These are phyloP conservation scores for Ogataea pignaliae DNA, from an alignment of 805 yeast species.

Conservation along the genomic window DNA sequence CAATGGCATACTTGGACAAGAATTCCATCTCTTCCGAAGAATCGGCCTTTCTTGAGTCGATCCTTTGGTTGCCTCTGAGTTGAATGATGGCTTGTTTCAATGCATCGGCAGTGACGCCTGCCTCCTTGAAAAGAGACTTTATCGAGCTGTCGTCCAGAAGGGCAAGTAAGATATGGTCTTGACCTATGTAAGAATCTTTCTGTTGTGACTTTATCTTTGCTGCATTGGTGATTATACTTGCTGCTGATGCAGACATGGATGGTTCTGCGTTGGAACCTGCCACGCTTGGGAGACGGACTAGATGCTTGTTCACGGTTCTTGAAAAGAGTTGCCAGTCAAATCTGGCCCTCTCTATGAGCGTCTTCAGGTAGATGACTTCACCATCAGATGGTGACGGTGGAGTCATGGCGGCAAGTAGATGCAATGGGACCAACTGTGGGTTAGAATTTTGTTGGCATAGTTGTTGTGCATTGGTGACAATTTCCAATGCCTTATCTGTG, in stretches of 20 bases:
- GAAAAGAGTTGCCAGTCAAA: slow-evolving; percentile 82
- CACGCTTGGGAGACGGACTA: slow-evolving; percentile 85
- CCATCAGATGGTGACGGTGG: slow-evolving; percentile 49
- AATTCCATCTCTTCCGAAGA: slow-evolving; percentile 82
- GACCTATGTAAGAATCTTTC: slow-evolving; percentile 88
- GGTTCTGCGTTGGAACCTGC: slow-evolving; percentile 84
- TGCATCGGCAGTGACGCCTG: slow-evolving; percentile 61
- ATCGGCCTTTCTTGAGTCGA: slow-evolving; percentile 92
- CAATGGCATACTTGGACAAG: slow-evolving; percentile 83
- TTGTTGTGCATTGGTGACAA: slow-evolving; percentile 73
- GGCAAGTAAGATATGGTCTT: slow-evolving; percentile 87
- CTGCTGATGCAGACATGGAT: slow-evolving; percentile 69
- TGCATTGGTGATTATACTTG: slow-evolving; percentile 70
- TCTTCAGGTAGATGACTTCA: slow-evolving; percentile 65
- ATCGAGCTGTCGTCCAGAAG: slow-evolving; percentile 74
- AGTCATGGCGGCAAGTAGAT: slow-evolving; percentile 87
- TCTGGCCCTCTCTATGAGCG: slow-evolving; percentile 79
- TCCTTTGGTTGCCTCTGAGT: slow-evolving; percentile 85
- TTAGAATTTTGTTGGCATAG: slow-evolving; percentile 83
- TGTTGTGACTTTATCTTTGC: slow-evolving; percentile 77
- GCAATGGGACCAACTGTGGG: slow-evolving; percentile 82
- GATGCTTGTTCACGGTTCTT: slow-evolving; percentile 71
- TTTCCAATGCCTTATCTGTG: slow-evolving; percentile 87
- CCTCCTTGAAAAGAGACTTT: slow-evolving; percentile 67
- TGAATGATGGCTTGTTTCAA: slow-evolving; percentile 73